Base-by-base conservation (phyloP, 2,329 filamentous ascomycete genomes). In the Cordyceps farinosa region DNA sequence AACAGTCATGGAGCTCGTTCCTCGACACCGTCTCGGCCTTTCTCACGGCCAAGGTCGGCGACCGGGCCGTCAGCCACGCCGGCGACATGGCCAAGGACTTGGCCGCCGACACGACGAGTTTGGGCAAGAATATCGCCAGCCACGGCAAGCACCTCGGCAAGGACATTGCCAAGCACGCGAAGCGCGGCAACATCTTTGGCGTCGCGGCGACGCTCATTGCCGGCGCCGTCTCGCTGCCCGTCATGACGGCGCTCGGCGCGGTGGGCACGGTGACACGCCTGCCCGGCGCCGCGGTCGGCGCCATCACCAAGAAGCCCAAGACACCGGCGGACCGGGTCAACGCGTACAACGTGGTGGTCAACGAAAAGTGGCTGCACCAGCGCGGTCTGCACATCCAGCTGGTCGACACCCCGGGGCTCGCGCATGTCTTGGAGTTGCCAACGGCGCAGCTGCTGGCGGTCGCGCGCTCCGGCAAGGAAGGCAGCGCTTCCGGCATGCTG, bases 1-100 rank as follows among this genome's bases (percentile, higher is more conserved):
- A 70, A 7, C 67, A 71, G n/a, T 70, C 73, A 0, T 78, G 75
- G 75, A 55, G 61, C 9, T 72, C 75, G 0, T 76, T 77, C 17
- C 61, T 77, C 1, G 66, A 72, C 22, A 80, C 79, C 8, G 68
- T 80, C 2, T 82, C 80, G 0, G 79, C 77, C 1, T 82, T 82
- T 63, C 73, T 82, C 6, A 73, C 75, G 0, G 79, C 79, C 56
- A 79, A 74, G 27, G 77, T 81, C 0, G 76, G 77, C 0, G 76
- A 79, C 56, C 75, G 77, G 3, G 79, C 79, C 6, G 63, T 80
- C 22, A 73, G 72, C 36, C 79, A 80, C 64, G 79, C 78, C 1
- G 75, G 72, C 38, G 79, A 80, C 54, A 68, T 79, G 15, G 78
- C 71, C 8, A 71, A 71, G 42, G 67, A 73, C 29, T 54, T 82